Conservation (phyloP, 208 protist genomes). For the Acanthamoeba royreba region DNA sequence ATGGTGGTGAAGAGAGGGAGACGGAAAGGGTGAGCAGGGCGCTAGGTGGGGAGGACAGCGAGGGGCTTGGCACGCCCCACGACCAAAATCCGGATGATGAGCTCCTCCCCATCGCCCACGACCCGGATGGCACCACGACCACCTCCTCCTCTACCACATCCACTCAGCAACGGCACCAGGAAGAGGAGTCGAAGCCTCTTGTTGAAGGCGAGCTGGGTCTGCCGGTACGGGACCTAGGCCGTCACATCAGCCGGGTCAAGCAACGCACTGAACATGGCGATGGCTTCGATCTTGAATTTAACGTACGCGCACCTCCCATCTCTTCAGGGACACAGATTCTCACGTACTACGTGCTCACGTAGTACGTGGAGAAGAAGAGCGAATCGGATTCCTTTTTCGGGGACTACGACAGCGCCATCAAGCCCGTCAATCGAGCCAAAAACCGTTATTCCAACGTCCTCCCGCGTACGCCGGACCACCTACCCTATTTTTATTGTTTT, state of each 20-base stretch:
- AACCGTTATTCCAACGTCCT: conserved; percentile 11
- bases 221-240: neutral
- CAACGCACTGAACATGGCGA: neutral
- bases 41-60: no score
- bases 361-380: conserved; percentile 13
- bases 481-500: neutral
- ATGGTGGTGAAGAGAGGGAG: no score
- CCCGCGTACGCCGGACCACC: neutral
- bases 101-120: no score
- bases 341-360: neutral
- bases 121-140: no score
- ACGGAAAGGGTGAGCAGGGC: no score
- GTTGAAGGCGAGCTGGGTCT: neutral
- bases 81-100: no score
- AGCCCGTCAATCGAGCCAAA: neutral
- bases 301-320: neutral
- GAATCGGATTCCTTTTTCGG: neutral
- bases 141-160: neutral
- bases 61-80: no score
- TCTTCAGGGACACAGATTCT: neutral
- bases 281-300: neutral
- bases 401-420: conserved; percentile 14
- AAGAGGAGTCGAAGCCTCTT: neutral
- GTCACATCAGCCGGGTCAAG: neutral
- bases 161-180: neutral